phyloP scores from a whole-genome alignment of 306 rosid genomes.

The Pachyrhizus erosus region DNA sequence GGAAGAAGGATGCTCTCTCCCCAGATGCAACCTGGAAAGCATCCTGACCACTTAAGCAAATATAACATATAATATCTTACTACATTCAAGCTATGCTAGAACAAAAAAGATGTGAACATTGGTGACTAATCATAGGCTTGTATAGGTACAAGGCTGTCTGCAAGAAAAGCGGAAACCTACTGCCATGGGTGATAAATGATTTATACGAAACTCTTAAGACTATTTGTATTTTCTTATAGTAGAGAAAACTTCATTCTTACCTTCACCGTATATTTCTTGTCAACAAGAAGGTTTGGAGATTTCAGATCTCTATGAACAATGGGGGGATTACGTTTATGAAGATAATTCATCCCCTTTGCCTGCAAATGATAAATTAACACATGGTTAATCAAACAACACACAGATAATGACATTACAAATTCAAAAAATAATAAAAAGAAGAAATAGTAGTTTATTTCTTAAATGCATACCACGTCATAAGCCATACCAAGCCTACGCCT shows the following conservation, averaged over 20 bases:
- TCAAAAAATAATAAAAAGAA: slow-evolving; percentile 12
- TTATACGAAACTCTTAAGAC: slow-evolving; percentile 26
- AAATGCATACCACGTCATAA: slow-evolving; percentile 84
- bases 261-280: slow-evolving; percentile 97
- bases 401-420: slow-evolving; percentile 26
- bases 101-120: slow-evolving; percentile 20
- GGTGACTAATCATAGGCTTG: slow-evolving; percentile 10
- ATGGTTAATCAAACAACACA: slow-evolving; percentile 14
- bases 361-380: slow-evolving; percentile 49
- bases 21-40: slow-evolving; percentile 7
- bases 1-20: background rate
- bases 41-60: slow-evolving; percentile 9
- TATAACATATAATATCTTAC: background rate
- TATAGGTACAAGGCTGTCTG: slow-evolving; percentile 25
- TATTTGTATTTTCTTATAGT: background rate
- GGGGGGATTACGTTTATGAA: slow-evolving; percentile 94
- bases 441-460: slow-evolving; percentile 31
- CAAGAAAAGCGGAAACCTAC: slow-evolving; percentile 26
- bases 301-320: slow-evolving; percentile 97
- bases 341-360: slow-evolving; percentile 99
- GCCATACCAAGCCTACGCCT: slow-evolving; percentile 92
- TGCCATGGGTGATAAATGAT: slow-evolving; percentile 28
- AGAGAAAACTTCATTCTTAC: slow-evolving; percentile 49
- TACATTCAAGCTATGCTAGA: slow-evolving; percentile 19
- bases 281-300: slow-evolving; percentile 98